These are phyloP conservation scores for Fraxinus latifolia DNA, from an alignment of 305 asterid genomes.

Conservation along the genomic window DNA sequence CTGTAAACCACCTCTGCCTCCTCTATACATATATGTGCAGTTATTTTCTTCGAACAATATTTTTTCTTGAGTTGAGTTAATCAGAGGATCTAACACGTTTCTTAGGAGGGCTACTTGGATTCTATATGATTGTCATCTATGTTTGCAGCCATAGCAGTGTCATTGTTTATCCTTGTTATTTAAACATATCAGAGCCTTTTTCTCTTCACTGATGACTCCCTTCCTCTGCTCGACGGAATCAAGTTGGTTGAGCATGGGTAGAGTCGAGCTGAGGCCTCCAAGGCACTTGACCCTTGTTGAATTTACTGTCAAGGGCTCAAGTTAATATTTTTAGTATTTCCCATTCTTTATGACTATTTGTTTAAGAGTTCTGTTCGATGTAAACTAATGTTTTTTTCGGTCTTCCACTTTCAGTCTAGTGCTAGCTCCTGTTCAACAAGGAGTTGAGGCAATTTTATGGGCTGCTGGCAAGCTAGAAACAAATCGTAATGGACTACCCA, in stretches of 20 bases:
- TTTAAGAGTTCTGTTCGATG: neutral
- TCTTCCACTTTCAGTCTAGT: slow-evolving; percentile 40
- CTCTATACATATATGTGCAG: neutral
- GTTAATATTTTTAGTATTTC: neutral
- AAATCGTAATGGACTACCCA: slow-evolving; percentile 70
- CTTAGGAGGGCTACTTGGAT: neutral
- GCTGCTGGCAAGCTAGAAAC: slow-evolving; percentile 68
- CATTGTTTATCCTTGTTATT: neutral
- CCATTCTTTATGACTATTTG: neutral
- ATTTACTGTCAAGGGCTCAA: neutral
- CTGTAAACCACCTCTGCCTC: neutral
- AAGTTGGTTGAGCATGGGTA: neutral
- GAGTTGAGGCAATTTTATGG: slow-evolving; percentile 70
- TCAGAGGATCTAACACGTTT: neutral
- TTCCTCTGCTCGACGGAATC: neutral
- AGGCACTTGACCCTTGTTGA: neutral
- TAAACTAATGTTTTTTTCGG: neutral
- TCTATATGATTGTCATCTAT: neutral
- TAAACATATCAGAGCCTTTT: neutral
- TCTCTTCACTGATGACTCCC: neutral
- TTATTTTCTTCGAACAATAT: neutral
- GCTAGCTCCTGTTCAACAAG: slow-evolving; percentile 66
- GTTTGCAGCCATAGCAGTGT: neutral
- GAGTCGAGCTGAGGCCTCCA: neutral
- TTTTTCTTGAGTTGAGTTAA: neutral